Evolutionary conservation across 2,329 filamentous ascomycete genomes (phyloP).

Genomic region (Venturia asperata): DNA sequence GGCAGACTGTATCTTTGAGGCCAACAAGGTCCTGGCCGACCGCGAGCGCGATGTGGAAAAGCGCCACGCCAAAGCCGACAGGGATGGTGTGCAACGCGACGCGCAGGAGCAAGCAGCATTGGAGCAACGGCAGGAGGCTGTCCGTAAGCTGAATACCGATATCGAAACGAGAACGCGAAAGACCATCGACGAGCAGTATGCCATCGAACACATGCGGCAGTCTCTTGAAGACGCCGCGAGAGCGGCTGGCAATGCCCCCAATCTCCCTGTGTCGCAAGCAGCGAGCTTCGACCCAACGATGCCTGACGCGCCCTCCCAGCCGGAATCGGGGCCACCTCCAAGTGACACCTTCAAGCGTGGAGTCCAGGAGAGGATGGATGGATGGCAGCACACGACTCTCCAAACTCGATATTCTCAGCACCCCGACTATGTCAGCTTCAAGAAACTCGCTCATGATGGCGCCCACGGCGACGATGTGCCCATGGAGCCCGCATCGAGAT

Average conservation of each 20-base stretch:
- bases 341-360: conserved; percentile 30
- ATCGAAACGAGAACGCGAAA: conserved; percentile 17
- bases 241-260: neutral
- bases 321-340: conserved; percentile 19
- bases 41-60: conserved; percentile 2
- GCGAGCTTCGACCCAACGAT: conserved; percentile 11
- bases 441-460: conserved; percentile 54
- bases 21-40: neutral
- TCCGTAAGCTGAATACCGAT: conserved; percentile 14
- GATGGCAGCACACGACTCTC: conserved; percentile 36
- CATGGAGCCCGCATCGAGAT: conserved; percentile 51
- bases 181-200: conserved; percentile 18
- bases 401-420: conserved; percentile 48
- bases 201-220: neutral
- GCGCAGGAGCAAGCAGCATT: conserved; percentile 14
- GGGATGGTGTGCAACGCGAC: conserved; percentile 2
- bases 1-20: conserved; percentile 13
- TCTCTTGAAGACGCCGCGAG: neutral
- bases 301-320: conserved; percentile 25
- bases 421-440: conserved; percentile 56
- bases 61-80: conserved; percentile 2
- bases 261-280: neutral
- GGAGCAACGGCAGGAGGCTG: conserved; percentile 8
- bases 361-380: conserved; percentile 37
- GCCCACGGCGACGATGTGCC: conserved; percentile 47